Percentiles rank a stretch among this genome's conserved stretches.
Conservation (phyloP, 805 yeast species). For the Candida xiaguanensis region DNA sequence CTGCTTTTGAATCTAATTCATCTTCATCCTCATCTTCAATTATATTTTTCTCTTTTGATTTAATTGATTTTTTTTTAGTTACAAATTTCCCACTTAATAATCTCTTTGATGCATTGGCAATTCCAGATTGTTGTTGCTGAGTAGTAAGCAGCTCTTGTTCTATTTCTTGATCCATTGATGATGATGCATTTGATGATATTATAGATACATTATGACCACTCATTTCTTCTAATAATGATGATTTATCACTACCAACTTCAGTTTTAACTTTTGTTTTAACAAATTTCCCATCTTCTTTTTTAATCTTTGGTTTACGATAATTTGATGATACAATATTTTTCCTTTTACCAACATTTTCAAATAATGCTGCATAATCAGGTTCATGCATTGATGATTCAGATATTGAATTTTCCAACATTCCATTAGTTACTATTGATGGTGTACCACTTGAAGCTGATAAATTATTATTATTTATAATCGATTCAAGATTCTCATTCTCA, state of each 20-base stretch:
- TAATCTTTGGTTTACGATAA: conserved; percentile 22
- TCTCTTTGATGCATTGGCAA: conserved; percentile 36
- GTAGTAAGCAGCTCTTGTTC: neutral
- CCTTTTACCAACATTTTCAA: conserved; percentile 41
- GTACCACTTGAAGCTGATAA: conserved; percentile 18
- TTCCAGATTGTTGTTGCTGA: conserved; percentile 11
- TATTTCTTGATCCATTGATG: conserved; percentile 4
- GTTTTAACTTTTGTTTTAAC: conserved; percentile 1
- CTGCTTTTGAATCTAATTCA: conserved; percentile 11
- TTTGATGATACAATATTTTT: conserved; percentile 22
- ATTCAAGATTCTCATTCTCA: conserved; percentile 8
- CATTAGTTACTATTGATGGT: conserved; percentile 20
- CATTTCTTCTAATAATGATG: conserved; percentile 7
- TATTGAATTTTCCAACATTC: conserved; percentile 7
- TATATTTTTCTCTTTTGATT: neutral
- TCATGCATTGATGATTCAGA: conserved; percentile 15
- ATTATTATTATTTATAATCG: conserved; percentile 8
- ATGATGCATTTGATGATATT: conserved; percentile 7
- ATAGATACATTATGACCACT: conserved; percentile 12
- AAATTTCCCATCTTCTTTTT: conserved; percentile 12
- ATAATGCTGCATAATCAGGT: conserved; percentile 43
- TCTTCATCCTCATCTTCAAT: conserved; percentile 8
- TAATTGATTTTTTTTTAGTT: conserved; percentile 23
- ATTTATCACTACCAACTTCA: conserved; percentile 8
- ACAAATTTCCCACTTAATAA: conserved; percentile 37